phyloP scores from a whole-genome alignment of 345 rosid species.

The Euclidium syriacum region DNA sequence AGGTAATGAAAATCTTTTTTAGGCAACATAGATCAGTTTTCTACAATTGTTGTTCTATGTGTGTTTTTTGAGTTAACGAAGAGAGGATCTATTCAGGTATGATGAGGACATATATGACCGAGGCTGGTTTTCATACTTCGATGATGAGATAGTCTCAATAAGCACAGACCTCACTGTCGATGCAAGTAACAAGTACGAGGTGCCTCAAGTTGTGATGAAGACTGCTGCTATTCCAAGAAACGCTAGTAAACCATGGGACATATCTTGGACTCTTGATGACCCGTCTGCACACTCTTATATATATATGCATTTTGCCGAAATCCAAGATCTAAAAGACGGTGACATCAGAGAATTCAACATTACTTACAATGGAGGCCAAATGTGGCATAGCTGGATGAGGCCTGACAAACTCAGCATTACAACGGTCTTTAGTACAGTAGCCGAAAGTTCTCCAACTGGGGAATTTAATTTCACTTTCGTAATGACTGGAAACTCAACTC shows the following conservation, averaged over 20 bases:
- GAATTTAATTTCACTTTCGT: neutral
- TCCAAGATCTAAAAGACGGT: neutral
- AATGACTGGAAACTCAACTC: slow-evolving; percentile 26
- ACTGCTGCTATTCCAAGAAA: slow-evolving; percentile 30
- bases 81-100: no score
- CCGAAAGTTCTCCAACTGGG: neutral
- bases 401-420: slow-evolving; percentile 12
- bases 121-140: slow-evolving; percentile 7
- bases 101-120: slow-evolving; percentile 37
- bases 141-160: neutral
- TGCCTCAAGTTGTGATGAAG: slow-evolving; percentile 31
- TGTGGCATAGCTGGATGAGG: slow-evolving; percentile 9
- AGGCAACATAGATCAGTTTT: neutral
- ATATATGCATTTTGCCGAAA: slow-evolving; percentile 42
- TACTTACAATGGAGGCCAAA: slow-evolving; percentile 9
- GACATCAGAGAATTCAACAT: slow-evolving; percentile 33
- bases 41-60: neutral
- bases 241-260: neutral
- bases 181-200: neutral
- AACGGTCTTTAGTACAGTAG: neutral
- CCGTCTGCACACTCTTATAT: neutral
- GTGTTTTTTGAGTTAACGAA: no score
- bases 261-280: neutral
- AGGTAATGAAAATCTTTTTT: slow-evolving; percentile 16
- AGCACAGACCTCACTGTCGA: neutral